A percentile compares a stretch with the other conserved stretches of the same genome.
These are phyloP conservation scores for Pyropia yezoensis DNA, from an alignment of 23 red algal genomes.

Conservation along the genomic window DNA sequence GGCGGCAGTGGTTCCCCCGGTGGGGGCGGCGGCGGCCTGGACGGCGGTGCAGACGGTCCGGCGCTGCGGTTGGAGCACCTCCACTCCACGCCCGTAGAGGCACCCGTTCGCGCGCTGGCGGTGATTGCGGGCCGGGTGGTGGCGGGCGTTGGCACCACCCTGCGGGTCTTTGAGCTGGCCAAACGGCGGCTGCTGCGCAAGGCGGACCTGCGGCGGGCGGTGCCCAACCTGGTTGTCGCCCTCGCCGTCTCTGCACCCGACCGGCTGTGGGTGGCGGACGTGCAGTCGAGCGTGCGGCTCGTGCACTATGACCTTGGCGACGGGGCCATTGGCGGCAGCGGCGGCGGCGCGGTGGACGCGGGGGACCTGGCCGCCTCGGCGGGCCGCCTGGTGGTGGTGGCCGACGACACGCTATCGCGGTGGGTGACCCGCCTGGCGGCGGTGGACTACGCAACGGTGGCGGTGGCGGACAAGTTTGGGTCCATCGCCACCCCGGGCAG, in stretches of 20 bases:
- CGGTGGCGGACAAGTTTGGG: slow-evolving; percentile 74
- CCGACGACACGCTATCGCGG: slow-evolving; percentile 50
- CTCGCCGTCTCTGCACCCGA: slow-evolving; percentile 39
- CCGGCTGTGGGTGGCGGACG: slow-evolving; percentile 70
- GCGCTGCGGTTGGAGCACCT: slow-evolving; percentile 12
- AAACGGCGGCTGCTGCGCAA: slow-evolving; percentile 58
- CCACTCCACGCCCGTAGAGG: slow-evolving; percentile 37
- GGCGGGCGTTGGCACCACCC: slow-evolving; percentile 42
- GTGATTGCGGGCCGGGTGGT: slow-evolving; percentile 37
- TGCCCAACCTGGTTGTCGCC: slow-evolving; percentile 35
- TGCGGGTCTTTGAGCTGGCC: slow-evolving; percentile 59
- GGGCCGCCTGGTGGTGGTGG: slow-evolving; percentile 37
- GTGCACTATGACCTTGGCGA: slow-evolving; percentile 40
- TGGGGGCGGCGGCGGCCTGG: too few species aligned
- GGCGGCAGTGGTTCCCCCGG: too few species aligned
- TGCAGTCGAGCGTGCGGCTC: slow-evolving; percentile 35
- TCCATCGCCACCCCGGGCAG: slow-evolving; percentile 15
- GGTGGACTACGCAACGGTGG: slow-evolving; percentile 76
- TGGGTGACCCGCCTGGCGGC: slow-evolving; percentile 30
- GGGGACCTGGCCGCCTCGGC: background rate
- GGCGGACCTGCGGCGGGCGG: slow-evolving; percentile 36
- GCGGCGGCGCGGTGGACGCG: too few species aligned
- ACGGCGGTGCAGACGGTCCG: too few species aligned
- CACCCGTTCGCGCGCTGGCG: slow-evolving; percentile 20
- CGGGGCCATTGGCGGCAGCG: too few species aligned